Percentiles rank a stretch among this genome's conserved stretches.
Evolutionary conservation across 768 basidiomycete species (phyloP).

Genomic region (Agrocybe pediades): DNA sequence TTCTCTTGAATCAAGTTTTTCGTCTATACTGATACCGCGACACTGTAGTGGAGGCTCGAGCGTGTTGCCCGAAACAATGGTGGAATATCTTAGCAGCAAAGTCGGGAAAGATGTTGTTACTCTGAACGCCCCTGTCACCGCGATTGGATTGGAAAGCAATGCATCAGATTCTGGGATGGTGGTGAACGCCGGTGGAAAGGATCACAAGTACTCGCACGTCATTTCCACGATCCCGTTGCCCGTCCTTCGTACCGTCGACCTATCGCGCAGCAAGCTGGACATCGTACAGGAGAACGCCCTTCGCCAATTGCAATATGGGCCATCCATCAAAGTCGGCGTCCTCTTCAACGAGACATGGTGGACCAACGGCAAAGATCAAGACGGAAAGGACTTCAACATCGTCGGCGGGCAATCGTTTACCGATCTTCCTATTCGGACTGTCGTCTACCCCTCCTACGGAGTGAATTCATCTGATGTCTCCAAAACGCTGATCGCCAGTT

Average conservation of each 20-base stretch:
- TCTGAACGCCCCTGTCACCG: conserved; percentile 4
- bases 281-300: conserved; percentile 32
- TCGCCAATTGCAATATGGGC: conserved; percentile 31
- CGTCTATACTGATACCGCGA: background rate
- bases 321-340: conserved; percentile 36
- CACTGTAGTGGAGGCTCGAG: conserved; percentile 1
- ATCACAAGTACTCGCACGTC: conserved; percentile 21
- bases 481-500: conserved; percentile 39
- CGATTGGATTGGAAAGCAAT: background rate
- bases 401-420: conserved; percentile 44
- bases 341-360: conserved; percentile 37
- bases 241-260: conserved; percentile 28
- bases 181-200: background rate
- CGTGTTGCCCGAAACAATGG: conserved; percentile 7
- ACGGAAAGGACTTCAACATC: conserved; percentile 25
- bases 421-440: conserved; percentile 39
- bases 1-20: too few relatives aligned
- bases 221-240: conserved; percentile 35
- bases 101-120: background rate
- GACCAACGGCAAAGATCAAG: conserved; percentile 24
- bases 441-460: conserved; percentile 48
- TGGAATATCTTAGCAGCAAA: background rate
- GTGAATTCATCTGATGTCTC: conserved; percentile 19
- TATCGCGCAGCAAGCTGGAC: conserved; percentile 21
- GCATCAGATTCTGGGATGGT: background rate